Evolutionary conservation across 441 rosid genomes (phyloP), one percentile per base, ranked within the genome.

Genomic region (Aquilaria agallochum): DNA sequence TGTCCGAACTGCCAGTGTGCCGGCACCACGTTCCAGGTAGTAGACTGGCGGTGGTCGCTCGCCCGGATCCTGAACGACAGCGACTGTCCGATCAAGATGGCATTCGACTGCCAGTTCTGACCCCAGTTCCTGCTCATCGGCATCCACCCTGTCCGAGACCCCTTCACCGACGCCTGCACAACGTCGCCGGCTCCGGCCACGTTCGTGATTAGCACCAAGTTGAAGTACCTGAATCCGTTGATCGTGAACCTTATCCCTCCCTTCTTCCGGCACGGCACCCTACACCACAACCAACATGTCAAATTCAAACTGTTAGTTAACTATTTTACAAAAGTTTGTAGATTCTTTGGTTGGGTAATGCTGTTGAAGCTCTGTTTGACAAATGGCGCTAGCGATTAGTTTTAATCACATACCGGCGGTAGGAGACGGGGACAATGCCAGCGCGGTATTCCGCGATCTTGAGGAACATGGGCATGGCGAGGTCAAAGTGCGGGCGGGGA

Each of bases 391-490:
- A 20, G 27, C 27, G 27, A 20, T 20, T 20, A 20, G 27, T 20
- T 20, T 31, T 2, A 40, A 40, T 40, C 45, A 2, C 40, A 59
- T 60, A 90, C 97, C 97, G 72, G 73, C 97, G 94, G 58, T 78
- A 91, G 2, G 96, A 79, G 61, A 91, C 79, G 5, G 97, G 97
- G 63, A 91, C 90, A 36, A 91, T 91, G 52, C 97, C 96, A 1
- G 97, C 96, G 0, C 90, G 86, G 62, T 84, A 91, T 66, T 85
- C 83, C 4, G 97, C 97, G 31, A 91, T 83, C 68, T 79, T 86
- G 63, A 91, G 90, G 76, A 91, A 88, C 83, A 86, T 81, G 27
- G 97, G 97, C 97, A 88, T 88, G 63, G 97, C 90, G 2, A 91
- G 90, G 62, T 91, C 97, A 65, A 91, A 91, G 56, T 91, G 97